Conservation (phyloP, 176 grass and related monocot genomes). For the Melocanna baccifera region DNA sequence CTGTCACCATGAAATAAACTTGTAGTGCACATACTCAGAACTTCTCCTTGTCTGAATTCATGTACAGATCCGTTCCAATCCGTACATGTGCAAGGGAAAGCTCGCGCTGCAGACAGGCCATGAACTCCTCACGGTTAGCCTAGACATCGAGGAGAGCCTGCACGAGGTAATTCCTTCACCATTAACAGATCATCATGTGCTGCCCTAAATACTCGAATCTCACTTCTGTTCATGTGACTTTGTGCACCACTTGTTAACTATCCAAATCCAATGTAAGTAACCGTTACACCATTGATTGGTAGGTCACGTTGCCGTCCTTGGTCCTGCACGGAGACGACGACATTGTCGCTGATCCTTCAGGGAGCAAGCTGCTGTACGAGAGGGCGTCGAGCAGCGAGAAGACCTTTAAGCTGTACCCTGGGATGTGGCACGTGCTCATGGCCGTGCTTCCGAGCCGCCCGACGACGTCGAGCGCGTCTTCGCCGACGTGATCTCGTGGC, state of each 20-base stretch:
- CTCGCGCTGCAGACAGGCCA: slow-evolving; percentile 44
- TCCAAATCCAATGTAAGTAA: neutral
- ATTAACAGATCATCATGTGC: neutral
- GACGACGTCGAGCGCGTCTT: slow-evolving; percentile 59
- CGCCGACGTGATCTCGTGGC: slow-evolving; percentile 55
- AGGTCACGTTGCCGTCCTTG: slow-evolving; percentile 67
- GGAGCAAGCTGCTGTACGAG: slow-evolving; percentile 60
- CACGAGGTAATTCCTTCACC: slow-evolving; percentile 35
- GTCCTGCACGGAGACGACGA: slow-evolving; percentile 67
- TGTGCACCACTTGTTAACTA: neutral
- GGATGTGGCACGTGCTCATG: slow-evolving; percentile 72
- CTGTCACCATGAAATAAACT: neutral
- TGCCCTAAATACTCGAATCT: neutral
- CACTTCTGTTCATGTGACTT: neutral
- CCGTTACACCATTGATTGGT: neutral
- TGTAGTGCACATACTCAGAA: neutral
- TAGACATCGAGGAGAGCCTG: slow-evolving; percentile 61
- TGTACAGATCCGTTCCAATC: slow-evolving; percentile 50
- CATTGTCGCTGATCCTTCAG: slow-evolving; percentile 39
- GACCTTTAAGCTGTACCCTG: slow-evolving; percentile 24
- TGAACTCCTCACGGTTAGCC: slow-evolving; percentile 52
- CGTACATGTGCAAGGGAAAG: slow-evolving; percentile 59
- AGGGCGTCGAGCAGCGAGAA: slow-evolving; percentile 63
- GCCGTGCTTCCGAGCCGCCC: slow-evolving; percentile 38
- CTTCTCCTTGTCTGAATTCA: neutral